Conservation (phyloP, 208 protist genomes). For the Trypanosoma mega region DNA sequence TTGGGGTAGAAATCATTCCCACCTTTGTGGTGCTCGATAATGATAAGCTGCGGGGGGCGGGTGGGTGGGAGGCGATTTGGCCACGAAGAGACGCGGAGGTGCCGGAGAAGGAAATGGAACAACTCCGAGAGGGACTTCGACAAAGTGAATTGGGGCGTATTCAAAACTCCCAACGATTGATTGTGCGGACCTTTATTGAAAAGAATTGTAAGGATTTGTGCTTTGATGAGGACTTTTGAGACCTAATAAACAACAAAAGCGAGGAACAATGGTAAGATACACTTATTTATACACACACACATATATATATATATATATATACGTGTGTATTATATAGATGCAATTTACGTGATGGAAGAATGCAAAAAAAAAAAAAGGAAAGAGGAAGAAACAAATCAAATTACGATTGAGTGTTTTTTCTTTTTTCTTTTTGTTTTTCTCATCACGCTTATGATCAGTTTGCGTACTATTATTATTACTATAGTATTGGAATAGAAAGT, state of each 20-base stretch:
- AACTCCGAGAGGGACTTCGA: constrained; percentile 32
- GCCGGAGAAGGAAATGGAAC: neutral
- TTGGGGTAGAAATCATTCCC: constrained; percentile 77
- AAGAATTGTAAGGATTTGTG: constrained; percentile 51
- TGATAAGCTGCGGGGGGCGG: constrained; percentile 31
- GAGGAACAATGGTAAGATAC: neutral
- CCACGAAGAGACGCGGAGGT: neutral
- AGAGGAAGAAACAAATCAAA: neutral
- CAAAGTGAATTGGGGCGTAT: constrained; percentile 54
- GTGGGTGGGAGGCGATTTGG: constrained; percentile 9
- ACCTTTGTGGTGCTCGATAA: constrained; percentile 81
- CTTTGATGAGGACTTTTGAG: constrained; percentile 86
- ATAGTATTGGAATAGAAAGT: too few species aligned
- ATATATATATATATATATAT: neutral
- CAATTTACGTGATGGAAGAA: neutral
- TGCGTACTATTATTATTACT: too few species aligned
- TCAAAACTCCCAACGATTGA: constrained; percentile 66
- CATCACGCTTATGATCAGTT: too few species aligned
- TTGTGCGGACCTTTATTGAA: constrained; percentile 65
- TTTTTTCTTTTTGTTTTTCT: constrained; percentile 11
- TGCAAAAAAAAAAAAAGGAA: neutral
- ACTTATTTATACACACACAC: neutral
- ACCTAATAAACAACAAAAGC: neutral
- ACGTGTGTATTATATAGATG: neutral
- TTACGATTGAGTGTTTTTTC: constrained; percentile 12